A percentile compares a stretch with the other conserved stretches of the same genome.
Conservation (phyloP, 129 eudicot genomes). For the Saposhnikovia divaricata region DNA sequence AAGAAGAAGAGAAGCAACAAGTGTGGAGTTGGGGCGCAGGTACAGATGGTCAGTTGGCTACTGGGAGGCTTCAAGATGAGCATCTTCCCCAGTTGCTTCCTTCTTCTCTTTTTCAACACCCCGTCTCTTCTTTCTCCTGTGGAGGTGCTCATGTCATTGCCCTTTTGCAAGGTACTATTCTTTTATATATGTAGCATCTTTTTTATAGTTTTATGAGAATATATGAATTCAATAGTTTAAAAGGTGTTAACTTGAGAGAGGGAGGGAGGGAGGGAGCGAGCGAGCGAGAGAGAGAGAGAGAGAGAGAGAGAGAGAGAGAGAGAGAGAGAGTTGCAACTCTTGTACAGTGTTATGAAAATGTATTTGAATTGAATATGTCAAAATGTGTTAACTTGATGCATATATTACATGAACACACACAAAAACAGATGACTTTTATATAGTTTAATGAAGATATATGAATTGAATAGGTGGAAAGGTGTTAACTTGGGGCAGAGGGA, state of each 20-base stretch:
- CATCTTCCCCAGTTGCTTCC: slow-evolving; percentile 53
- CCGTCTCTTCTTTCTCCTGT: slow-evolving; percentile 57
- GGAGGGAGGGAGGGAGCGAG: not conserved
- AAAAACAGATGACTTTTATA: not conserved
- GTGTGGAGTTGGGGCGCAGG: slow-evolving; percentile 99
- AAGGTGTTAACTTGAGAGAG: slow-evolving; percentile 44
- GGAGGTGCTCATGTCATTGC: slow-evolving; percentile 96
- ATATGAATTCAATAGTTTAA: slow-evolving; percentile 31
- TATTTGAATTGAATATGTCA: not conserved
- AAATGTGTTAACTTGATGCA: not conserved
- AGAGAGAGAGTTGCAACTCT: not conserved
- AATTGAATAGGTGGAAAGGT: slow-evolving; percentile 50
- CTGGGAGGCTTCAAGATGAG: slow-evolving; percentile 54
- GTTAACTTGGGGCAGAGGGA: slow-evolving; percentile 86
- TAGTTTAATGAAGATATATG: not conserved
- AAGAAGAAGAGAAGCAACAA: slow-evolving; percentile 16
- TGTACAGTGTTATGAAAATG: not conserved
- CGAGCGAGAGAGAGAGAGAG: not conserved
- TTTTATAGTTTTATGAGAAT: not conserved
- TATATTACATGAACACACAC: not conserved
- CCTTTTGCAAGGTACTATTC: slow-evolving; percentile 42
- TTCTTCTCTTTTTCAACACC: slow-evolving; percentile 27
- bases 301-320: not conserved
- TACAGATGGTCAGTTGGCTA: slow-evolving; percentile 85
- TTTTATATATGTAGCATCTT: not conserved